These are phyloP conservation scores for Dactylonectria macrodidyma DNA, from an alignment of 2,329 filamentous ascomycete species.

Conservation along the genomic window DNA sequence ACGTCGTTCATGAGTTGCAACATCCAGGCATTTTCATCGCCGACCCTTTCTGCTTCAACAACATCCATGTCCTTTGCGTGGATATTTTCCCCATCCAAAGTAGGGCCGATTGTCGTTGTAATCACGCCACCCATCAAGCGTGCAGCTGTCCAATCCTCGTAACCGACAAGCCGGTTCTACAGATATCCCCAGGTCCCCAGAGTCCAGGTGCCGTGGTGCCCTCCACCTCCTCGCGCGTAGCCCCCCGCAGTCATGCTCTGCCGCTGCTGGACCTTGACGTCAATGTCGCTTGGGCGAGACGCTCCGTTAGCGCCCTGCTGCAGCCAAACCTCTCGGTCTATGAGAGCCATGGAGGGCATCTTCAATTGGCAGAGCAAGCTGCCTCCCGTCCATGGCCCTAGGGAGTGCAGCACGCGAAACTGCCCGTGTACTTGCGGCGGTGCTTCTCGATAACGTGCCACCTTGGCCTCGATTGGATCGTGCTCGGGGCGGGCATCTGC, in stretches of 20 bases:
- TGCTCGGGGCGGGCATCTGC: conserved; percentile 45
- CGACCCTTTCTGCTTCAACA: background rate
- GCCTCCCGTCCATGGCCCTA: conserved; percentile 83
- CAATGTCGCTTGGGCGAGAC: conserved; percentile 71
- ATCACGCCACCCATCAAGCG: conserved; percentile 26
- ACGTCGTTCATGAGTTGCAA: background rate
- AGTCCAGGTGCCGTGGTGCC: conserved; percentile 69
- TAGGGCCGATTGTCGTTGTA: conserved; percentile 23
- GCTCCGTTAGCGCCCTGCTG: conserved; percentile 77
- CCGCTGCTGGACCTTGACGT: conserved; percentile 70
- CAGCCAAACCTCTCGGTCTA: conserved; percentile 81
- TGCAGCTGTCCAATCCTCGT: conserved; percentile 10
- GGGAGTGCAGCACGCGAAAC: conserved; percentile 76
- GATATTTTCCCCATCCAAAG: conserved; percentile 11
- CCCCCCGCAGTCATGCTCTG: conserved; percentile 75
- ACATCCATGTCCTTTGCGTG: conserved; percentile 28
- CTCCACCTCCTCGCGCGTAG: conserved; percentile 55
- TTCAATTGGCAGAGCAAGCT: conserved; percentile 79
- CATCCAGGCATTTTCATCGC: conserved; percentile 1
- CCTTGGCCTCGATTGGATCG: conserved; percentile 56
- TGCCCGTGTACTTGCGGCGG: conserved; percentile 67
- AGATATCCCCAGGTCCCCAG: conserved; percentile 73
- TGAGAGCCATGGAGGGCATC: conserved; percentile 76
- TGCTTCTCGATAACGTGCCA: conserved; percentile 52
- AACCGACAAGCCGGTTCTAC: conserved; percentile 42